Evolutionary conservation across 164 flowering plant genomes (phyloP).

Genomic region (Umbellularia californica): DNA sequence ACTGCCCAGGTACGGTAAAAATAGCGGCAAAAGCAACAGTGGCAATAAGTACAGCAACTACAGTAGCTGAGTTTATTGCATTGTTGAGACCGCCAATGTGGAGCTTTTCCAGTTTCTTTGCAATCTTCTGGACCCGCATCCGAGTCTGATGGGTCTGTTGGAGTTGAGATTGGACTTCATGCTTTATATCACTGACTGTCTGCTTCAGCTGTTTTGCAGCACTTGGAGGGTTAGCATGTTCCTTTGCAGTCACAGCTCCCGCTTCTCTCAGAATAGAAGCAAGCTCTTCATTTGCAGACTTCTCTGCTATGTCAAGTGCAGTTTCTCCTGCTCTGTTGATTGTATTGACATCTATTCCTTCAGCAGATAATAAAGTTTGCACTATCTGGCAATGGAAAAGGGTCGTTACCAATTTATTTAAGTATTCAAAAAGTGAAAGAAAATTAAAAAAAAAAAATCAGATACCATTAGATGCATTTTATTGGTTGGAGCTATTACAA

Average conservation of each 20-base stretch:
- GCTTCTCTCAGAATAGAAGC: conserved; percentile 48
- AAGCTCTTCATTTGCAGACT: conserved; percentile 44
- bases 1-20: conserved; percentile 88
- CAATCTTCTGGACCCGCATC: conserved; percentile 66
- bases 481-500: too few species aligned
- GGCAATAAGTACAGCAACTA: conserved; percentile 97
- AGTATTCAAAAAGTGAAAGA: background rate
- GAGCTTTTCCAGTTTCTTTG: conserved; percentile 73
- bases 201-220: conserved; percentile 84
- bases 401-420: too few species aligned
- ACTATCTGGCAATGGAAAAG: conserved; percentile 49
- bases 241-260: conserved; percentile 60
- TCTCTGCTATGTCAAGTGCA: conserved; percentile 81
- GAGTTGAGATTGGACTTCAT: conserved; percentile 86
- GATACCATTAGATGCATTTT: too few species aligned
- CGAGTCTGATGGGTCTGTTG: conserved; percentile 81
- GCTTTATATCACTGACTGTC: conserved; percentile 92
- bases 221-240: conserved; percentile 50
- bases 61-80: conserved; percentile 86
- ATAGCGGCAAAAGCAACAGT: conserved; percentile 98
- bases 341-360: conserved; percentile 57
- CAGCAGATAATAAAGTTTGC: conserved; percentile 41
- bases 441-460: too few species aligned
- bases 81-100: conserved; percentile 90
- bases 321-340: conserved; percentile 72